These are phyloP conservation scores for Colletotrichum sansevieriae DNA, from an alignment of 2,329 filamentous ascomycete species.

Conservation along the genomic window DNA sequence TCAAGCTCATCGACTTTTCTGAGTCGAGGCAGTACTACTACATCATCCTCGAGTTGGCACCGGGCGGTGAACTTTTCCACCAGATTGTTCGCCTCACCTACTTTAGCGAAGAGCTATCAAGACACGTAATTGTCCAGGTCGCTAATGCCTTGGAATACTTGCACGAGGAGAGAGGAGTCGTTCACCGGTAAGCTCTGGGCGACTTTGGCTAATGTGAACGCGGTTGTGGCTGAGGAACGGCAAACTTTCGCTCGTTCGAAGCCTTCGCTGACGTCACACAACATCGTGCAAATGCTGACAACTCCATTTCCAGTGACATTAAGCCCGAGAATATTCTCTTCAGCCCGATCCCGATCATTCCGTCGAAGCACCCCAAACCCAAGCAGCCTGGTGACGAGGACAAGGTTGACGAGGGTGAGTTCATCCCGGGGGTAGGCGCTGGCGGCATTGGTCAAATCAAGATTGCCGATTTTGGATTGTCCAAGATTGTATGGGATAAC, in stretches of 20 bases:
- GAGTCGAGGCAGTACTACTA: conserved; percentile 97
- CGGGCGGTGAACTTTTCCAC: conserved; percentile 96
- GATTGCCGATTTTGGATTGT: conserved; percentile 97
- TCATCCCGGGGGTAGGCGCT: conserved; percentile 81
- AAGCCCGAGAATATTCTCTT: conserved; percentile 98
- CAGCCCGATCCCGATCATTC: conserved; percentile 85
- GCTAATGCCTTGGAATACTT: conserved; percentile 94
- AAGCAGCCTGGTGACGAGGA: conserved; percentile 92
- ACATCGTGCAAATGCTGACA: conserved; percentile 6
- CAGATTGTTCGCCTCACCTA: conserved; percentile 98
- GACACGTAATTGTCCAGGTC: conserved; percentile 95
- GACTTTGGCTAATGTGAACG: no score
- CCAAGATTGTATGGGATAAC: conserved; percentile 98
- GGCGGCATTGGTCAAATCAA: conserved; percentile 97
- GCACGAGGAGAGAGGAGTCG: conserved; percentile 94
- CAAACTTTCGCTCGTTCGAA: not conserved
- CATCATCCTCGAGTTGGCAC: conserved; percentile 94
- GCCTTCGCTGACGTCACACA: conserved; percentile 48
- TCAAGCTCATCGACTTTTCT: conserved; percentile 92
- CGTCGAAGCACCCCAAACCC: conserved; percentile 84
- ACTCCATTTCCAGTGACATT: conserved; percentile 77
- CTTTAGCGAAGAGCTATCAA: conserved; percentile 94
- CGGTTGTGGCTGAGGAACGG: not conserved
- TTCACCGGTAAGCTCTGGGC: conserved; percentile 83
- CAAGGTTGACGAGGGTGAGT: conserved; percentile 97